Evolutionary conservation across 257 asterid genomes (phyloP), one percentile per base, ranked within the genome.

Genomic region (Capsicum pubescens): DNA sequence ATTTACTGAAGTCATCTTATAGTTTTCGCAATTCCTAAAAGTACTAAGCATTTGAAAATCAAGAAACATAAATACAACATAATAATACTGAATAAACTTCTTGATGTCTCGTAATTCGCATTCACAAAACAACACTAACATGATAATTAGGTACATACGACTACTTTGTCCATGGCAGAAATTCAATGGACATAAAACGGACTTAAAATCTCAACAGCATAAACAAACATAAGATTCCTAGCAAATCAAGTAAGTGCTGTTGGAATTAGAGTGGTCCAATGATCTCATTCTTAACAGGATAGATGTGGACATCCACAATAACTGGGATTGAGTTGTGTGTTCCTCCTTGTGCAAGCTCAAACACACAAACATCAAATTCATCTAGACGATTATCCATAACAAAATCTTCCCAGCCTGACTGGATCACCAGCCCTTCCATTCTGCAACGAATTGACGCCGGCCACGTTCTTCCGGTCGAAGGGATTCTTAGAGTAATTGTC

Each of bases 301-400:
- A 55, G 32, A 77, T 54, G 48, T 77, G 7, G 14, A 77, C 81
- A 77, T 77, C 81, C 54, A 77, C 54, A 13, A 54, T 10, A 77
- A 77, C 64, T 77, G 64, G 64, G 42, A 21, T 26, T 77, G 42
- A 77, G 64, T 77, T 17, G 64, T 77, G 64, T 9, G 14, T 77
- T 77, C 64, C 81, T 77, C 81, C 81, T 77, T 54, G 81, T 52
- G 81, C 81, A 52, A 77, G 64, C 61, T 77, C 81, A 35, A 77
- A 77, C 10, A 77, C 81, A 3, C 81, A 77, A 0, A 54, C 54
- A 15, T 77, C 81, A 5, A 7, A 26, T 63, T 77, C 81, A 26
- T 77, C 81, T 48, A 77, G 8, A 13, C 32, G 6, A 7, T 77
- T 77, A 54, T 77, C 81, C 81, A 54, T 77, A 0, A 57, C 50